Conservation (phyloP, 163 green algal genomes). For the Chlorella variabilis region DNA sequence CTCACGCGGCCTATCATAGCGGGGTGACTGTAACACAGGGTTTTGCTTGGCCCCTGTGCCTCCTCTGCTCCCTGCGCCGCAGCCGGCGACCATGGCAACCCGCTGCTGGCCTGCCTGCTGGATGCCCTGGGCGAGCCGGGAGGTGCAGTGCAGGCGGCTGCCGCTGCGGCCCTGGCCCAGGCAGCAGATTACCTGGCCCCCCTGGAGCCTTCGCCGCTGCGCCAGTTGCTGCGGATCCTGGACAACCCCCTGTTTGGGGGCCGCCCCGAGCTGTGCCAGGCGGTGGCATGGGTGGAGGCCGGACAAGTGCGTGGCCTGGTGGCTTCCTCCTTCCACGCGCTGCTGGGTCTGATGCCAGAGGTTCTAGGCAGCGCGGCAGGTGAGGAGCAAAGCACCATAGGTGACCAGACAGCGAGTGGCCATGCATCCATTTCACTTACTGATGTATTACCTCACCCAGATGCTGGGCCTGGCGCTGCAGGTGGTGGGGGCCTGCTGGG, state of each 20-base stretch:
- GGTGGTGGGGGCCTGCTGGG: slow-evolving; percentile 14
- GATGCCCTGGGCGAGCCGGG: slow-evolving; percentile 14
- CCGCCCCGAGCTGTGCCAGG: slow-evolving; percentile 14
- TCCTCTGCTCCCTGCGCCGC: too few relatives aligned
- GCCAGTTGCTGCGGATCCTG: slow-evolving; percentile 11
- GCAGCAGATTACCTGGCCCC: slow-evolving; percentile 1
- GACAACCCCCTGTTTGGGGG: slow-evolving; percentile 21
- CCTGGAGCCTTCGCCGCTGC: slow-evolving; percentile 4
- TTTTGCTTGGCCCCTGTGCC: too few relatives aligned
- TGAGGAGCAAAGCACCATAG: too few relatives aligned
- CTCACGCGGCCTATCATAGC: too few relatives aligned
- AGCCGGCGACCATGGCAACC: slow-evolving; percentile 2
- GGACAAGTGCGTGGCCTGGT: slow-evolving; percentile 7
- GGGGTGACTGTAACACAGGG: too few relatives aligned
- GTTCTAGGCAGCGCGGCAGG: slow-evolving; percentile 15
- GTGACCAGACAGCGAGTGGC: too few relatives aligned
- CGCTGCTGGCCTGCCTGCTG: slow-evolving; percentile 24
- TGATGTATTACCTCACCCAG: too few relatives aligned
- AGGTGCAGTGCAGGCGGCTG: slow-evolving; percentile 12
- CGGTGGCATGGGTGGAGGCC: not conserved
- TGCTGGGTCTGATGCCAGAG: slow-evolving; percentile 11
- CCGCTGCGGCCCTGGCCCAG: not conserved
- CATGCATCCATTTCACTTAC: too few relatives aligned
- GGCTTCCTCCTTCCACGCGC: not conserved
- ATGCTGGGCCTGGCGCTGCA: too few relatives aligned